Percentiles rank a stretch among this genome's conserved stretches.
These are phyloP conservation scores for Atkinsonella hypoxylon DNA, from an alignment of 2,329 filamentous ascomycete species.

Conservation along the genomic window DNA sequence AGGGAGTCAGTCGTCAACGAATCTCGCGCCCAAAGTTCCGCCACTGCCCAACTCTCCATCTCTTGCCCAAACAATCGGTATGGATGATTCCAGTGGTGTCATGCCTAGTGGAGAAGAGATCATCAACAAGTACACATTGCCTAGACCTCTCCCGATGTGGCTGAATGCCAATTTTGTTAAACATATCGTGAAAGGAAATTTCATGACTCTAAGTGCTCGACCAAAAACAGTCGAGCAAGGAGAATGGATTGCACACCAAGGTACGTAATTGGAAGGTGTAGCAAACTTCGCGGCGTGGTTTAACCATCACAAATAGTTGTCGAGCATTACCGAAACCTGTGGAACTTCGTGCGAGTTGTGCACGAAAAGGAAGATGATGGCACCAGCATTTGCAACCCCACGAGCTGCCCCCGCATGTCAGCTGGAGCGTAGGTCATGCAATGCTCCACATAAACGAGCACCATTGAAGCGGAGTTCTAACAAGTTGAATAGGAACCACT, in stretches of 20 bases:
- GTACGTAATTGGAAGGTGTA: conserved; percentile 35
- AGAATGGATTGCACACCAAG: conserved; percentile 93
- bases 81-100: conserved; percentile 46
- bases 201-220: conserved; percentile 86
- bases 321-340: conserved; percentile 81
- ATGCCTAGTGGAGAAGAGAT: conserved; percentile 39
- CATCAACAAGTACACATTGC: conserved; percentile 50
- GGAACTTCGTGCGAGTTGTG: conserved; percentile 80
- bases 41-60: conserved; percentile 52
- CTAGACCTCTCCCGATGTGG: conserved; percentile 58
- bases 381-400: conserved; percentile 69
- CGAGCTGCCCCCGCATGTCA: conserved; percentile 82
- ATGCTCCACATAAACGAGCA: background rate
- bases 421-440: conserved; percentile 68
- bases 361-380: conserved; percentile 76
- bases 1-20: conserved; percentile 38
- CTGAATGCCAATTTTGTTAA: conserved; percentile 64
- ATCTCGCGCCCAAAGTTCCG: conserved; percentile 44
- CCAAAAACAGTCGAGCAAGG: conserved; percentile 89
- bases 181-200: conserved; percentile 93
- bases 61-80: conserved; percentile 53
- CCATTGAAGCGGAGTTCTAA: background rate
- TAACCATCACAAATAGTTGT: conserved; percentile 50
- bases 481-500: conserved; percentile 53
- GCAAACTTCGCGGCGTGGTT: background rate